Evolutionary conservation across 1,284 basidiomycete genomes (phyloP).

Genomic region (Boletus semigastroideus): DNA sequence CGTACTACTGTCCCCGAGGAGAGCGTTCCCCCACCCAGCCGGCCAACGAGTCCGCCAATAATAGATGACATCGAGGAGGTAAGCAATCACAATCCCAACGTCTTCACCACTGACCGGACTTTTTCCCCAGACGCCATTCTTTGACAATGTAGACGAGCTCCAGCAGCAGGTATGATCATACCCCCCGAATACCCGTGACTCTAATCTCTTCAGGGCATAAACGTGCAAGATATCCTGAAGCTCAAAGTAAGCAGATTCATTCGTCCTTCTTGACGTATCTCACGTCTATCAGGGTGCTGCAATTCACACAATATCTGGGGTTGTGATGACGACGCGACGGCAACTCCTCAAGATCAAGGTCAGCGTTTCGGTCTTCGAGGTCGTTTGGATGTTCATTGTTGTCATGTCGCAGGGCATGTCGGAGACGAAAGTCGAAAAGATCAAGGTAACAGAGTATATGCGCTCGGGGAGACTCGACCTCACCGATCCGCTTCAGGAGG

Average conservation of each 20-base stretch:
- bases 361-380: conserved; percentile 15
- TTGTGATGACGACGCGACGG: conserved; percentile 83
- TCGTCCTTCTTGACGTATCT: background rate
- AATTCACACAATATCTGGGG: conserved; percentile 78
- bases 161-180: conserved; percentile 73
- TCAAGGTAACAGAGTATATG: conserved; percentile 61
- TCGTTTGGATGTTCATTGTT: conserved; percentile 5
- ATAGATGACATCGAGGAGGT: conserved; percentile 49
- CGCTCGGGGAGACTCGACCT: conserved; percentile 11
- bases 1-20: conserved; percentile 25
- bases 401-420: conserved; percentile 66
- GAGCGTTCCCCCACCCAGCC: conserved; percentile 37
- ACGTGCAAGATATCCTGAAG: conserved; percentile 91
- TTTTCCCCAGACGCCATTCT: conserved; percentile 50
- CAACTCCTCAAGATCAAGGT: conserved; percentile 92
- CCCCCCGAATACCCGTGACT: background rate
- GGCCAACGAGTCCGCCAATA: conserved; percentile 37
- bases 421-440: conserved; percentile 93
- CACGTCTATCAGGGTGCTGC: conserved; percentile 54
- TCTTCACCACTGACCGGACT: background rate
- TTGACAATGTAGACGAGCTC: conserved; percentile 84
- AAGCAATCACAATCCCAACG: conserved; percentile 3
- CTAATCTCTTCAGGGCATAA: conserved; percentile 70
- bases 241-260: conserved; percentile 63
- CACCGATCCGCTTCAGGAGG: conserved; percentile 56